Evolutionary conservation across 331 rosid species (phyloP).

Genomic region (Arachis monticola): DNA sequence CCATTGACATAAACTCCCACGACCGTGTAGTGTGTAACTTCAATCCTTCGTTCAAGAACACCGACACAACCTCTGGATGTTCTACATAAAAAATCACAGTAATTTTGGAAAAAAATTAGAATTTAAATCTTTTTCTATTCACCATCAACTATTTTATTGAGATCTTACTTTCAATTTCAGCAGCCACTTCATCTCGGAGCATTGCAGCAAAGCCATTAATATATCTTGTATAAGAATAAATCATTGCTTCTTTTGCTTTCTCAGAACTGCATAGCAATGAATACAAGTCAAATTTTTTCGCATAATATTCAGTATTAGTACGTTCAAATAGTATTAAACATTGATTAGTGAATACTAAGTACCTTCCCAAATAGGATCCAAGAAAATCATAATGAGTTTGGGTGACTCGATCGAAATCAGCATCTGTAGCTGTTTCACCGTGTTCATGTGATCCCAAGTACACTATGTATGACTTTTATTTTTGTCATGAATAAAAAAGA

Average conservation of each 20-base stretch:
- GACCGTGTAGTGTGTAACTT: constrained; percentile 73
- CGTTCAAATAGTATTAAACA: background rate
- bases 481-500: background rate
- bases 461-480: constrained; percentile 64
- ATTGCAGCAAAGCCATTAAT: constrained; percentile 79
- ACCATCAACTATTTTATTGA: background rate
- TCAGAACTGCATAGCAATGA: constrained; percentile 51
- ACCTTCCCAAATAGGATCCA: constrained; percentile 68
- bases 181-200: constrained; percentile 65
- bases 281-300: background rate
- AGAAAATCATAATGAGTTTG: constrained; percentile 63
- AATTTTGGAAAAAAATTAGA: background rate
- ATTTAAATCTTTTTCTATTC: background rate
- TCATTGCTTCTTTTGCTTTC: constrained; percentile 58
- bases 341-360: background rate
- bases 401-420: constrained; percentile 53
- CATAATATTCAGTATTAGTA: too few relatives aligned
- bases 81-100: constrained; percentile 43
- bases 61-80: constrained; percentile 65
- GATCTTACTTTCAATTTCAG: constrained; percentile 58
- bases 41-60: constrained; percentile 58
- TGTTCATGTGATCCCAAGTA: constrained; percentile 80
- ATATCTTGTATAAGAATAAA: constrained; percentile 63
- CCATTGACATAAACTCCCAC: constrained; percentile 72
- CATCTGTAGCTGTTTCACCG: constrained; percentile 47